A percentile compares a stretch with the other conserved stretches of the same genome.
Evolutionary conservation across 257 asterid species (phyloP).

Genomic region (Galeopsis tetrahit): DNA sequence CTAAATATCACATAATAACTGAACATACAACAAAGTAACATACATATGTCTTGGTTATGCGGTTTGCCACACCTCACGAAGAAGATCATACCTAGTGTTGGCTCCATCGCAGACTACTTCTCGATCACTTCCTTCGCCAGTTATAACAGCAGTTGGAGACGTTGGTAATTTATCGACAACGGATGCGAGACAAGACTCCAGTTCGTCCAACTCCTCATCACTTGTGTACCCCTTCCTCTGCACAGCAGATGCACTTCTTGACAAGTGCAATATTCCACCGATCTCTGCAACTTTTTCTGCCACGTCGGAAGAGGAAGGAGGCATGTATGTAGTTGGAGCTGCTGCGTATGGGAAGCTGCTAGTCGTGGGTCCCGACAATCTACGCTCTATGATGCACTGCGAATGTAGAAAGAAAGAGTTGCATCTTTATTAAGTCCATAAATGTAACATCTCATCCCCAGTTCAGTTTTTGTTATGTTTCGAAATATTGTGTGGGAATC

Average conservation of each 20-base stretch:
- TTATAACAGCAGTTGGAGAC: constrained; percentile 40
- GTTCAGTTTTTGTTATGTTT: neutral
- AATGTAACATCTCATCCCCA: neutral
- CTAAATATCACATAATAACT: neutral
- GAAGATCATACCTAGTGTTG: constrained; percentile 81
- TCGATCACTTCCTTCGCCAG: constrained; percentile 30
- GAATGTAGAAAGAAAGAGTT: constrained; percentile 26
- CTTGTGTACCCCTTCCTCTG: constrained; percentile 95
- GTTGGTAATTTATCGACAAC: constrained; percentile 52
- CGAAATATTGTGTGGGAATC: no score
- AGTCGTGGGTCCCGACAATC: constrained; percentile 50
- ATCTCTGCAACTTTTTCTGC: constrained; percentile 70
- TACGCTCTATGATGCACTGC: constrained; percentile 75
- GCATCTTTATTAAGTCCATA: neutral
- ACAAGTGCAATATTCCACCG: constrained; percentile 47
- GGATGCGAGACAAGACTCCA: constrained; percentile 64
- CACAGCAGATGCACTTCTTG: constrained; percentile 66
- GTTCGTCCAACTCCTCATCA: constrained; percentile 86
- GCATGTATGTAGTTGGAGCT: constrained; percentile 58
- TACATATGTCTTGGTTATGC: constrained; percentile 34
- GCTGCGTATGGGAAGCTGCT: constrained; percentile 80
- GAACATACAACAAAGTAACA: constrained; percentile 10
- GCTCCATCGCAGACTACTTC: constrained; percentile 40
- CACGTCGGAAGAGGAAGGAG: constrained; percentile 63
- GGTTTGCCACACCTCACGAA: constrained; percentile 84